Percentiles rank a stretch among this genome's conserved stretches.
These are phyloP conservation scores for Viola odorata DNA, from an alignment of 345 rosid genomes.

Conservation along the genomic window DNA sequence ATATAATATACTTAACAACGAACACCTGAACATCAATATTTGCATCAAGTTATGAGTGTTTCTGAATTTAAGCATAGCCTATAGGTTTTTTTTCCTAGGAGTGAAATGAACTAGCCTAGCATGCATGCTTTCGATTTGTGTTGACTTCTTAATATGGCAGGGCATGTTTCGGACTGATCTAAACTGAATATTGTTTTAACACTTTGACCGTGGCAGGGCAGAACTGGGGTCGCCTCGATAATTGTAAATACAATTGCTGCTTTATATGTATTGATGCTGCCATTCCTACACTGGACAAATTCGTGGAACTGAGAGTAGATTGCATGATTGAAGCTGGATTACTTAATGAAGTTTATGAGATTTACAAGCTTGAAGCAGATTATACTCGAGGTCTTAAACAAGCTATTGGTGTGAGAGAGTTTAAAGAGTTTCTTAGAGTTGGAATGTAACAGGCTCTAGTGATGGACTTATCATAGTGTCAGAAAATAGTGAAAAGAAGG, in stretches of 20 bases:
- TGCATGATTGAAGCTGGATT: conserved; percentile 76
- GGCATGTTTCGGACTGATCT: no score
- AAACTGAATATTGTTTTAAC: conserved; percentile 6
- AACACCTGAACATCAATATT: no score
- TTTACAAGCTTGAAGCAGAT: conserved; percentile 54
- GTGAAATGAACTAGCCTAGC: no score
- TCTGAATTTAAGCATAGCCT: no score
- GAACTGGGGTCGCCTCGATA: conserved; percentile 82
- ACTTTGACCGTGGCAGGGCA: conserved; percentile 66
- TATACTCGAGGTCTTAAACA: conserved; percentile 80
- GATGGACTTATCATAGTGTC: conserved; percentile 16
- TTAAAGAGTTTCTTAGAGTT: conserved; percentile 48
- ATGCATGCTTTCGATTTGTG: no score
- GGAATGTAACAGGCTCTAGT: conserved; percentile 14
- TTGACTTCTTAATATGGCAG: no score
- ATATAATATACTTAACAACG: no score
- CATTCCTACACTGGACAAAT: conserved; percentile 52
- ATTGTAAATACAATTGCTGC: conserved; percentile 63
- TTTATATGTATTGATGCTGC: conserved; percentile 72
- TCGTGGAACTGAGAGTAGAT: conserved; percentile 78
- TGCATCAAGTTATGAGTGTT: no score
- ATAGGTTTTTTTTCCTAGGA: no score
- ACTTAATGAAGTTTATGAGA: conserved; percentile 69
- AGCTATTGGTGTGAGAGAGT: conserved; percentile 90
- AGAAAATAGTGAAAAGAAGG: conserved; percentile 23